These are phyloP conservation scores for Candida fluviatilis DNA, from an alignment of 805 yeast genomes.

Conservation along the genomic window DNA sequence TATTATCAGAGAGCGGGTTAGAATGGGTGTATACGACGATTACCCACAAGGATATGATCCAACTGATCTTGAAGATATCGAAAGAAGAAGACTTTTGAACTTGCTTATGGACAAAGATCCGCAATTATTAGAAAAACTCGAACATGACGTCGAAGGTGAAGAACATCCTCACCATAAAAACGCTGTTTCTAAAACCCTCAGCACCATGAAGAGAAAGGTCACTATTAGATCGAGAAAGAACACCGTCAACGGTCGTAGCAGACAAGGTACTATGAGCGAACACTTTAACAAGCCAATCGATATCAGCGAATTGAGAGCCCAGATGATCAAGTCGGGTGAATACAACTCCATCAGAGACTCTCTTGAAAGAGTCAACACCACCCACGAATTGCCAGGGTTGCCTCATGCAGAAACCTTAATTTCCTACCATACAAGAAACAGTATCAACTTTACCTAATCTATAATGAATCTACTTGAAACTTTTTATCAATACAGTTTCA, in stretches of 20 bases:
- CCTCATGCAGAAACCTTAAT: constrained; percentile 46
- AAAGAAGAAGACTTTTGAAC: constrained; percentile 30
- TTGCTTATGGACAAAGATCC: constrained; percentile 32
- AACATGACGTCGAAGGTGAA: constrained; percentile 20
- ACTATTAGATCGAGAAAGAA: constrained; percentile 25
- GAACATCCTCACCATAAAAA: constrained; percentile 9
- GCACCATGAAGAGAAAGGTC: constrained; percentile 30
- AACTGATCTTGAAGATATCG: constrained; percentile 42
- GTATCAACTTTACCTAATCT: constrained; percentile 25
- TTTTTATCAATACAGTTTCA: constrained; percentile 1
- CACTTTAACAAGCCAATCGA: constrained; percentile 31
- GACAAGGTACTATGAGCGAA: constrained; percentile 18
- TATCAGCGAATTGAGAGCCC: constrained; percentile 29
- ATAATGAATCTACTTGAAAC: background rate
- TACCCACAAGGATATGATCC: constrained; percentile 53
- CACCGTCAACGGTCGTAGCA: constrained; percentile 10
- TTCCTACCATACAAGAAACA: constrained; percentile 39
- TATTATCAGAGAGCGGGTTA: constrained; percentile 60
- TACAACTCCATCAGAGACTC: constrained; percentile 30
- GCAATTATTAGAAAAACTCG: constrained; percentile 29
- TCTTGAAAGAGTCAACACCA: constrained; percentile 38
- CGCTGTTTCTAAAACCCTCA: constrained; percentile 25
- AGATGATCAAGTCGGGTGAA: constrained; percentile 38
- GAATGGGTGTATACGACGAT: constrained; percentile 46
- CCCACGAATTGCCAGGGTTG: constrained; percentile 47